These are phyloP conservation scores for Pyronema omphalodes DNA, from an alignment of 495 filamentous ascomycete genomes.

Conservation along the genomic window DNA sequence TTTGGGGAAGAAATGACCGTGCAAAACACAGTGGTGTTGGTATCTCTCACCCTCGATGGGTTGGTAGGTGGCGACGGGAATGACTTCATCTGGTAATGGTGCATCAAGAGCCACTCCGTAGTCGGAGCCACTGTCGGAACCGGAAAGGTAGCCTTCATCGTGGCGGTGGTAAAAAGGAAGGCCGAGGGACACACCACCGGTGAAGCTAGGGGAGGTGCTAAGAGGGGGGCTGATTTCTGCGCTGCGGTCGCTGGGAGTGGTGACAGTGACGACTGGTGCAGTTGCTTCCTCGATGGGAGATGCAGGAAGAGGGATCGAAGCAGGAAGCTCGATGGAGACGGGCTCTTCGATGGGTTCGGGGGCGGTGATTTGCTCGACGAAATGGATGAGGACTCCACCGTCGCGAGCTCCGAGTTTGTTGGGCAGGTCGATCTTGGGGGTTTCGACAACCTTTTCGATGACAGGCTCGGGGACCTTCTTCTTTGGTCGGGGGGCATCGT, in stretches of 20 bases:
- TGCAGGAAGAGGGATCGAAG: neutral
- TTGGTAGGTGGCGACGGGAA: neutral
- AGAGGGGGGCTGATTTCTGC: neutral
- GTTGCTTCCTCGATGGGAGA: neutral
- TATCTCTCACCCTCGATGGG: neutral
- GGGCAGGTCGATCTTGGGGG: neutral
- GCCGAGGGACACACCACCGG: neutral
- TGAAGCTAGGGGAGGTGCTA: neutral
- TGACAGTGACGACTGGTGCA: neutral
- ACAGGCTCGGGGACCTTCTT: neutral
- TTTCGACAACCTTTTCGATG: neutral
- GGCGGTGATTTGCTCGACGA: no score
- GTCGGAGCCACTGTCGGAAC: neutral
- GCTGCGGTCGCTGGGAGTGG: neutral
- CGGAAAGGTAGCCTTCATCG: slow-evolving; percentile 1
- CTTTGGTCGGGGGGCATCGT: neutral
- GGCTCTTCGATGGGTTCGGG: neutral
- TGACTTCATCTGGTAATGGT: slow-evolving; percentile 1
- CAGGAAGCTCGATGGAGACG: neutral
- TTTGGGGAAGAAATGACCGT: slow-evolving; percentile 5
- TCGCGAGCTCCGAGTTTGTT: neutral
- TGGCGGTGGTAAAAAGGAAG: neutral
- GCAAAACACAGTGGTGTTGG: slow-evolving; percentile 3
- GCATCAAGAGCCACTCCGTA: neutral
- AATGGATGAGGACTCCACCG: neutral